Base-by-base conservation (phyloP, 176 grass and related monocot genomes). In the Melocanna baccifera region DNA sequence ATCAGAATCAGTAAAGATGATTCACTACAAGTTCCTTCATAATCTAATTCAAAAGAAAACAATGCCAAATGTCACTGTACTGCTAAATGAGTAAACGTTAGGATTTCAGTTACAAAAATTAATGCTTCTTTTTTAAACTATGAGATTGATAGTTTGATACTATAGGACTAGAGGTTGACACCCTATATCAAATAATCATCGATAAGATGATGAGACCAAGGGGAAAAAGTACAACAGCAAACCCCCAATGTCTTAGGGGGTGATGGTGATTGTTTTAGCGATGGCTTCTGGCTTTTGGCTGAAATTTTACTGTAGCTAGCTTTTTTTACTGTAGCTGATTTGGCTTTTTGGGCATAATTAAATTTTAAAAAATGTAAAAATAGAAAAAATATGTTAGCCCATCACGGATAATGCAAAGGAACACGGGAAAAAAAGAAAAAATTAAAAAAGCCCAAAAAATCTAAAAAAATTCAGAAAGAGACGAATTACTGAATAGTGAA, bases 1-100 rank as follows among this genome's bases (percentile, higher is more conserved):
- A 70, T 18, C 23, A 80, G 19, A 43, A 56, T 90, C 39, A 87
- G 55, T 62, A 69, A 84, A 80, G 20, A 63, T 61, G 19, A 32
- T 18, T 67, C 28, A 47, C 1, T 73, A 52, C 36, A 34, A 28
- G 53, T 23, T 19, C 45, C 22, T 84, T 74, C 61, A 12, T 40
- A 75, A 80, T 5, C 22, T 84, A 37, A 68, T 45, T 42, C n/a
- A 47, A 51, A 22, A 65, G 13, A 64, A 64, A 18, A 74, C 2
- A 30, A 51, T 28, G 28, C 4, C 2, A 37, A 64, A 26, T 69
- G 11, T 41, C 62, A 18, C 41, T 69, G 18, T 42, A 69, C 36
- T 41, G 66, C 36, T 41, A n/a, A 41, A 69, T 42, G 36, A 69
- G 20, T 43, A 69, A n/a, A 65, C 1, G 1, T 23, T 26, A 81